Base-by-base conservation (phyloP, 1,284 basidiomycete genomes). In the Schizopora paradoxa region DNA sequence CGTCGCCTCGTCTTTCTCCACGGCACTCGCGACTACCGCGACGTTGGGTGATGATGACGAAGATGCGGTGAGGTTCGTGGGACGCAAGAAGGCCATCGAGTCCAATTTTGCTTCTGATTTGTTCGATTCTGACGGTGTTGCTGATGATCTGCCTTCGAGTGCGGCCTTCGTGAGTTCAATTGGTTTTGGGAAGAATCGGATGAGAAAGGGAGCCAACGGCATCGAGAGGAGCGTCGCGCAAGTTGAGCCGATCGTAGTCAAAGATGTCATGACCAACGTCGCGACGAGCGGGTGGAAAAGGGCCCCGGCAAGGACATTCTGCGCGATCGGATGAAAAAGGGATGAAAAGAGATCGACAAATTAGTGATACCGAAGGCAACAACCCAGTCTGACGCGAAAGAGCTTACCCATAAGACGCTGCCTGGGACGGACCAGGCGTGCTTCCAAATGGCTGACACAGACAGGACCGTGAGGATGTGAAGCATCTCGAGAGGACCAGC, bases 371-470 rank as follows among this genome's bases (percentile, higher is more conserved):
- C 14, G 40, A 31, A 4, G 8, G 8, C 37, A n/a, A 31, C 18
- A 43, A 25, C 11, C n/a, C 26, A 29, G 6, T 26, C 25, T 23
- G 28, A n/a, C 31, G 19, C 32, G 45, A 25, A 43, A 40, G 40
- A 47, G 71, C 78, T 56, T 54, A 91, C 88, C 79, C 91, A 83
- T 45, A 94, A 74, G 43, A 93, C 90, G 51, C 88, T 91, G 4
- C 91, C 91, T 4, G 91, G 91, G 41, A 95, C 78, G 50, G 89
- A 92, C 91, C 91, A 95, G 5, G 91, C 90, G 62, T 95, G 91
- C 66, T 92, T 94, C 90, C 90, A 95, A 27, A 90, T 71, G 2
- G 88, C 87, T 16, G 86, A 81, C n/a, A 91, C 73, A 28, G 84
- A 81, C 57, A 95, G 74, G 29, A 91, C 89, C n/a, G 73, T 79